phyloP scores from a whole-genome alignment of 2,329 filamentous ascomycete species.

The Aspergillus carbonarius region DNA sequence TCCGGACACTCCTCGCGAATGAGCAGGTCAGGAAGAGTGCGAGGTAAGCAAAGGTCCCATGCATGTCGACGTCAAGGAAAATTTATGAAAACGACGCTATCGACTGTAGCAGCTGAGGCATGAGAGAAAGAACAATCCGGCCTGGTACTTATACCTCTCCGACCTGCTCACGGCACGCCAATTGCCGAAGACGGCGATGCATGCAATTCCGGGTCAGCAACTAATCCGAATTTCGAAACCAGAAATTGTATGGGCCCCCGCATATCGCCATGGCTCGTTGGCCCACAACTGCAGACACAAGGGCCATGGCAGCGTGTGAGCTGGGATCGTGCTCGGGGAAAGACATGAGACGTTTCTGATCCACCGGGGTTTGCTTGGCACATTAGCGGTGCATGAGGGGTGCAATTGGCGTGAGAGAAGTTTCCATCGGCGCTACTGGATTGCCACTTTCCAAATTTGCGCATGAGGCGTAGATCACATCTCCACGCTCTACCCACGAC shows the following conservation, averaged over 20 bases:
- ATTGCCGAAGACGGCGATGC: neutral
- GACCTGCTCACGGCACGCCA: neutral
- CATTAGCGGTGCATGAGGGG: neutral
- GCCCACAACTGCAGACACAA: neutral
- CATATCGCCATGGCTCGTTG: neutral
- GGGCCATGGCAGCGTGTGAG: neutral
- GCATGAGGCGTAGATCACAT: neutral
- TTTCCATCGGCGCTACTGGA: neutral
- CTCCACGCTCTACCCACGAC: neutral
- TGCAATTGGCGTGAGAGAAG: neutral
- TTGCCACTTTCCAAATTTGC: conserved; percentile 2
- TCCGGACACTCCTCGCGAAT: neutral
- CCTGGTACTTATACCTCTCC: neutral
- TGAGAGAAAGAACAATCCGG: neutral
- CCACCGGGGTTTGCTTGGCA: neutral
- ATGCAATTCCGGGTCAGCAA: neutral
- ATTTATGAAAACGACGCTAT: neutral
- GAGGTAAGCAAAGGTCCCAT: neutral
- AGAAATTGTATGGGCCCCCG: neutral
- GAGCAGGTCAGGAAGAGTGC: neutral
- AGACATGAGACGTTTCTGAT: neutral
- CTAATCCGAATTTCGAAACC: neutral
- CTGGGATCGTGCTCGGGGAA: neutral
- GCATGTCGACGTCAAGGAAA: neutral
- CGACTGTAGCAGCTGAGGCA: neutral